Evolutionary conservation across 192 early-diverging fungal genomes (phyloP), one percentile per base, ranked within the genome.

Genomic region (Backusella mclennaniae): DNA sequence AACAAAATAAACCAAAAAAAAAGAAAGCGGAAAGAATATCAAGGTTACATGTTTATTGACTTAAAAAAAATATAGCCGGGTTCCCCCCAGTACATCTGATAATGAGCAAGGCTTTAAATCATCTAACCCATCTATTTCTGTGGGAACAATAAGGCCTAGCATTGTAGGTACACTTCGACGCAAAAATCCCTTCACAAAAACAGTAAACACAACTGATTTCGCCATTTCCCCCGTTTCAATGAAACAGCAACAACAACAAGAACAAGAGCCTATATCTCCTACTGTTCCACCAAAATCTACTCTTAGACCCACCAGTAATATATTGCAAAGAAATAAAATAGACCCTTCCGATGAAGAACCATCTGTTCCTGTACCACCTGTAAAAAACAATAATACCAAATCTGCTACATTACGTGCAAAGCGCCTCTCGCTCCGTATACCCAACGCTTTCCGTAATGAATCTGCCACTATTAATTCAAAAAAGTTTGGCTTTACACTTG

Each of bases 81-180:
- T 26, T 59, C 26, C 26, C 26, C 53, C 53, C 26, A 59, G 56
- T 26, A 23, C 56, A 26, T 59, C 56, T 59, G 4, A 33, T 31
- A 14, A 38, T 70, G 52, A 69, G 15, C n/a, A 56, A 66, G 23
- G 23, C 0, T 6, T 36, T 26, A 59, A 12, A 29, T 38, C 73
- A 35, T 35, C 5, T 9, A 33, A 26, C 67, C 9, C 68, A 38
- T 17, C 36, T 41, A 9, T 12, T 38, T 11, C 21, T 23, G 2
- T 21, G 19, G 56, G 56, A 21, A 63, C 56, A 4, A 14, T 63
- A 23, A 63, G 9, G 12, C 56, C 56, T 63, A 67, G 41, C 41
- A 31, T 74, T 6, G 66, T 73, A 14, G 73, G 78, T 14, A 79
- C 78, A 35, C 73, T 79, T 41, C 78, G 78, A 41, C 78, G 78